phyloP scores from a whole-genome alignment of 768 basidiomycete species.

The Auricularia cornea region DNA sequence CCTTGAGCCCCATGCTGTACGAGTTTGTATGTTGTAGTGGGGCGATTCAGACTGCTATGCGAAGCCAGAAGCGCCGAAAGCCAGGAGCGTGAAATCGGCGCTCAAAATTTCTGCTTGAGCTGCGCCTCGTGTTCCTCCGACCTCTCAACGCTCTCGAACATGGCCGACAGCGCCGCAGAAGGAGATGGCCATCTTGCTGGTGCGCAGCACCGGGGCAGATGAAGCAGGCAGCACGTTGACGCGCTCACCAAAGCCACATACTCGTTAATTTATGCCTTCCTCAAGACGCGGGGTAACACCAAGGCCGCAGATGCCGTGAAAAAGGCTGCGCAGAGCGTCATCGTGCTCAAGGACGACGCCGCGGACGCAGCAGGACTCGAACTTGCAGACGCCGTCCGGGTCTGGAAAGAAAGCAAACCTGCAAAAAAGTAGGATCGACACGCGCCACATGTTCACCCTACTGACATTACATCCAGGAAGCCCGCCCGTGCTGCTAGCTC shows the following conservation, averaged over 20 bases:
- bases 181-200: background rate
- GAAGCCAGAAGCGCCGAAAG: too few species aligned
- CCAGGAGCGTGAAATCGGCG: background rate
- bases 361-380: constrained; percentile 36
- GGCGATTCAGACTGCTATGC: constrained; percentile 2
- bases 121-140: too few species aligned
- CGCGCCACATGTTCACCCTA: background rate
- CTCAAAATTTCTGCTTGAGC: constrained; percentile 8
- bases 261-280: constrained; percentile 66
- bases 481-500: constrained; percentile 7
- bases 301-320: constrained; percentile 69
- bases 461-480: constrained; percentile 4
- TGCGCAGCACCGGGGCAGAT: background rate
- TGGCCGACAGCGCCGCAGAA: background rate
- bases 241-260: constrained; percentile 49
- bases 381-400: constrained; percentile 55
- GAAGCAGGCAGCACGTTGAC: background rate
- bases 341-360: constrained; percentile 50
- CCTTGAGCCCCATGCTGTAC: constrained; percentile 60
- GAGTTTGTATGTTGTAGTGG: background rate
- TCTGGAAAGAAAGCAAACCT: constrained; percentile 45
- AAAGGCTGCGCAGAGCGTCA: constrained; percentile 58
- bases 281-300: constrained; percentile 51
- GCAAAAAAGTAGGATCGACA: constrained; percentile 13
- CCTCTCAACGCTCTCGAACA: background rate